Percentiles rank a stretch among this genome's conserved stretches.
Evolutionary conservation across 2,329 filamentous ascomycete species (phyloP).

Genomic region (Fonsecaea nubica): DNA sequence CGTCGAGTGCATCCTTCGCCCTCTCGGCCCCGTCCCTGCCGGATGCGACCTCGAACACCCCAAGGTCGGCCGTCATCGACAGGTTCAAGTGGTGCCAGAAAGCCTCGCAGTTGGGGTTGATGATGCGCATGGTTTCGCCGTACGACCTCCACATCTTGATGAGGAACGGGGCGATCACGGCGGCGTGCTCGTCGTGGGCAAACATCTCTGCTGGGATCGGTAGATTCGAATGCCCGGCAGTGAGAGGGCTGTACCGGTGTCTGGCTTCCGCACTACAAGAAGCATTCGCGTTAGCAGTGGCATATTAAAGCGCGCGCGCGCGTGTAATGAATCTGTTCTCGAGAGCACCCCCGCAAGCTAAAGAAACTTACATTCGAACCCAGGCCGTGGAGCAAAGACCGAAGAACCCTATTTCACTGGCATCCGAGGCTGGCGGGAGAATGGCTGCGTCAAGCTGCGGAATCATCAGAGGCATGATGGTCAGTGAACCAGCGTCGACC

Average conservation of each 20-base stretch:
- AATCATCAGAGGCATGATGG: constrained; percentile 16
- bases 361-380: constrained; percentile 9
- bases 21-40: constrained; percentile 55
- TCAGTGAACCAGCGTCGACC: constrained; percentile 11
- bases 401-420: constrained; percentile 16
- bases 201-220: constrained; percentile 16
- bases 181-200: constrained; percentile 16
- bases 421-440: constrained; percentile 14
- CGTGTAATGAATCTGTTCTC: too few species aligned
- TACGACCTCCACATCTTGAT: constrained; percentile 41
- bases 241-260: background rate
- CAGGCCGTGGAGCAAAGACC: constrained; percentile 16
- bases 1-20: constrained; percentile 56
- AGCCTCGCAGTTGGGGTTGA: constrained; percentile 57
- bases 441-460: constrained; percentile 10
- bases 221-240: constrained; percentile 5
- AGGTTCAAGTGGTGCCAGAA: constrained; percentile 62
- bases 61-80: constrained; percentile 58
- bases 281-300: background rate
- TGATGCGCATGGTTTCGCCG: constrained; percentile 50
- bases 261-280: constrained; percentile 7
- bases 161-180: constrained; percentile 7
- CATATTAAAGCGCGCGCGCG: background rate
- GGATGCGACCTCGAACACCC: constrained; percentile 59
- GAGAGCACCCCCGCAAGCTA: background rate